Percentiles rank a stretch among this genome's conserved stretches.
Conservation (phyloP, 139 green algal genomes). For the Axilococcus clingmanii region DNA sequence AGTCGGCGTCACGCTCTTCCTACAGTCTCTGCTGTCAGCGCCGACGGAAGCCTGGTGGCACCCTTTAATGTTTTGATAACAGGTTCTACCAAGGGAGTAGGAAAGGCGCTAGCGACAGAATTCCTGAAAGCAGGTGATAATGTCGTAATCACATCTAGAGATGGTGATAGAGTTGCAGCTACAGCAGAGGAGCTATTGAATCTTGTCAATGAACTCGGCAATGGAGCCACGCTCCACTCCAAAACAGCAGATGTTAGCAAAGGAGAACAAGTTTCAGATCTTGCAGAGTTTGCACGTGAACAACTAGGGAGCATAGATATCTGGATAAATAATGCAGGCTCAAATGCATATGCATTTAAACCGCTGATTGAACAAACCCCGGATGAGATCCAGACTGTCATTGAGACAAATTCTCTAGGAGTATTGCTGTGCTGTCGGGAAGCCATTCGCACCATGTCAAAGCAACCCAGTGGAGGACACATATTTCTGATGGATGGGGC, state of each 20-base stretch:
- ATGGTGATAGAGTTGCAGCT: constrained; percentile 30
- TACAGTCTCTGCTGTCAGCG: too few species aligned
- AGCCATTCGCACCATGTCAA: constrained; percentile 77
- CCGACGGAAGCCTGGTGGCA: too few species aligned
- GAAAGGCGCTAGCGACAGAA: constrained; percentile 62
- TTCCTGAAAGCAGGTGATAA: constrained; percentile 56
- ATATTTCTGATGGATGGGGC: constrained; percentile 94
- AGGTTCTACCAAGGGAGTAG: constrained; percentile 54
- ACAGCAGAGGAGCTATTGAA: constrained; percentile 42
- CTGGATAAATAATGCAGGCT: constrained; percentile 70
- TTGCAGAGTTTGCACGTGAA: constrained; percentile 51
- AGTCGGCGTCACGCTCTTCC: too few species aligned
- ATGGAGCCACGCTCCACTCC: constrained; percentile 35
- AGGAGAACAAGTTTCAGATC: constrained; percentile 37
- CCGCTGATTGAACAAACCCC: constrained; percentile 53
- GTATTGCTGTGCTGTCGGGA: constrained; percentile 83
- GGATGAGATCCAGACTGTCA: constrained; percentile 64
- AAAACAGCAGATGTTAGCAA: constrained; percentile 56
- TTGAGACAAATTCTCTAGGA: constrained; percentile 87
- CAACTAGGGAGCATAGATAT: constrained; percentile 24
- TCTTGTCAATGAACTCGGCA: not conserved
- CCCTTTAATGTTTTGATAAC: constrained; percentile 48
- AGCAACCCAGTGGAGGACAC: constrained; percentile 70
- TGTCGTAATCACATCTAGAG: constrained; percentile 66
- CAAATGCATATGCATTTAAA: constrained; percentile 78